Evolutionary conservation across 371 early-diverging fungal species (phyloP).

Genomic region (Scutellospora calospora): DNA sequence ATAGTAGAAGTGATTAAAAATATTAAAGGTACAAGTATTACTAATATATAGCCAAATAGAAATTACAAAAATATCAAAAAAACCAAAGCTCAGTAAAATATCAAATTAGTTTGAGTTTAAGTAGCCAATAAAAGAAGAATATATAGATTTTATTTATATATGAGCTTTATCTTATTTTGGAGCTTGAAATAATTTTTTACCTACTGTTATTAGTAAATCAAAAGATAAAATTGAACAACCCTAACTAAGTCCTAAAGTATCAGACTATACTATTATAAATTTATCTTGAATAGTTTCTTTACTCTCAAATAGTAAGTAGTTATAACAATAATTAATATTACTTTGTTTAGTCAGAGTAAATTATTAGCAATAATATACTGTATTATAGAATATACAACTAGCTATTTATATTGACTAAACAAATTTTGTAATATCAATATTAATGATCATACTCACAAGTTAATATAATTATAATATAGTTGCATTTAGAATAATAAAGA

Average conservation of each 20-base stretch:
- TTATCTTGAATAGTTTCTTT: neutral
- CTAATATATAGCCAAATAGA: neutral
- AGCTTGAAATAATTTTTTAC: constrained; percentile 1
- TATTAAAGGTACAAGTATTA: neutral
- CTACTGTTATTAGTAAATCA: constrained; percentile 9
- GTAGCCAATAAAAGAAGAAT: neutral
- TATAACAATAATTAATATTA: neutral
- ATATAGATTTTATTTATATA: neutral
- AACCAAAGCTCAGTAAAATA: neutral
- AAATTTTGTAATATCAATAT: too few species aligned
- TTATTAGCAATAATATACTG: neutral
- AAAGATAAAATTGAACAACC: neutral
- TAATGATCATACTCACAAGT: too few species aligned
- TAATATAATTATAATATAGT: too few species aligned
- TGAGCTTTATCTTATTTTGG: neutral
- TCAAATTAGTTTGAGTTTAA: constrained; percentile 18
- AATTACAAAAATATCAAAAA: neutral
- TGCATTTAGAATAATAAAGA: too few species aligned
- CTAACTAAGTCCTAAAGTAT: neutral
- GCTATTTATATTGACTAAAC: neutral
- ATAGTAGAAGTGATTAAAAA: constrained; percentile 1
- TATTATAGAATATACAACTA: neutral
- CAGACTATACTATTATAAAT: neutral
- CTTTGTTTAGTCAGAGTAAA: neutral
- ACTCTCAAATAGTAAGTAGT: neutral